Base-by-base conservation (phyloP, 371 early-diverging fungal genomes). In the Saksenaea oblongispora region DNA sequence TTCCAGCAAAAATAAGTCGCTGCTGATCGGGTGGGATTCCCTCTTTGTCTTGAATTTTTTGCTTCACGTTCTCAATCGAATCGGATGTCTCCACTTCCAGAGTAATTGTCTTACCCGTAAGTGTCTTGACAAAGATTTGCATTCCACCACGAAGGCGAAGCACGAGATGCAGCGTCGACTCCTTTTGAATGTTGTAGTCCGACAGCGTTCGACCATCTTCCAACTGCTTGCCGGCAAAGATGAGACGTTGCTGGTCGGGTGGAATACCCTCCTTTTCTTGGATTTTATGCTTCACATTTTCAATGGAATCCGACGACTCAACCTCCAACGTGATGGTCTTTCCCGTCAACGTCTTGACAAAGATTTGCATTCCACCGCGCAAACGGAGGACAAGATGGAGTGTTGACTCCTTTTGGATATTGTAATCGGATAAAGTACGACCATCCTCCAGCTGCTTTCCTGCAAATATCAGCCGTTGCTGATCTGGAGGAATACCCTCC, bases 1-100 rank as follows among this genome's bases (percentile, higher is more conserved):
- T 92, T 56, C 92, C 93, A 61, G 91, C 92, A 67, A 93, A 92
- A 61, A 93, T 92, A 17, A 94, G 79, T 68, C 91, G 85, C 73
- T 94, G 93, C 81, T 93, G 93, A 69, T 93, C 92, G 59, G 92
- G 91, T 60, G 93, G 92, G 56, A 90, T 90, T 55, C 95, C 96
- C 78, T 99, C 98, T 89, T 98, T 98, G 83, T 95, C 95, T 79
- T 96, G 95, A 67, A 96, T 95, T 86, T 95, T 96, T 57, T 71
- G 62, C 87, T 96, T 96, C 72, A 96, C 94, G 70, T 93, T 91
- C 35, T 93, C 93, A 69, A 96, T 95, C 60, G 91, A 87, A 74
- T 95, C 95, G n/a, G 85, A 82, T 11, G 89, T 82, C 76, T 95
- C 94, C 54, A 96, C 96, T 77, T 96, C 96, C 56, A 96, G 87